These are phyloP conservation scores for Paraphoma chrysanthemicola DNA, from an alignment of 2,329 filamentous ascomycete genomes.

Conservation along the genomic window DNA sequence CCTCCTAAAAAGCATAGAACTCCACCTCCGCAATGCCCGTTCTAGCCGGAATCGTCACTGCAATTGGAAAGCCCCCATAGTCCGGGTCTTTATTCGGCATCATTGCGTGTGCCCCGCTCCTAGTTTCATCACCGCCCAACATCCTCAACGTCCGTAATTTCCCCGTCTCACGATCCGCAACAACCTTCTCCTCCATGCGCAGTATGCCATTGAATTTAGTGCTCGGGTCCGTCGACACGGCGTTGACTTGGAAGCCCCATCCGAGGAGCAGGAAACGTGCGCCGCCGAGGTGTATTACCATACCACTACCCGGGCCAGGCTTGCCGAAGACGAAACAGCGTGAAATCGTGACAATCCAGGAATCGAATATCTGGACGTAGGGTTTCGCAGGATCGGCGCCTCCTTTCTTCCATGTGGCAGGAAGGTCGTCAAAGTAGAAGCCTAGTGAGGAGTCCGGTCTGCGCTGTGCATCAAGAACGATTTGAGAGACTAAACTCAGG, in stretches of 20 bases:
- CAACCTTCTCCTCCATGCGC: neutral
- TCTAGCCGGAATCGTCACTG: neutral
- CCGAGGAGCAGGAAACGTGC: neutral
- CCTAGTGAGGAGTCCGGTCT: neutral
- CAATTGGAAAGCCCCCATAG: neutral
- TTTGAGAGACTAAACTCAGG: neutral
- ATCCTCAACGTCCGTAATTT: neutral
- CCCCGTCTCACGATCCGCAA: neutral
- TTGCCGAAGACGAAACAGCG: neutral
- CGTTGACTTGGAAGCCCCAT: neutral
- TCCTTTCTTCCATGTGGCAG: neutral
- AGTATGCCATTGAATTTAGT: neutral
- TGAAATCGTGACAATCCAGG: neutral
- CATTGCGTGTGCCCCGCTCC: neutral
- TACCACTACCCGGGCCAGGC: neutral
- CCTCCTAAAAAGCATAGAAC: neutral
- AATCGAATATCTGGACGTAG: neutral
- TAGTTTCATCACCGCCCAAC: neutral
- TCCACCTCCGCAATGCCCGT: neutral
- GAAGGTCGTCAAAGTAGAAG: neutral
- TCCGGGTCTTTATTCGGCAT: neutral
- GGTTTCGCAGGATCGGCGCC: neutral
- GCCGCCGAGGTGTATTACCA: too few relatives aligned
- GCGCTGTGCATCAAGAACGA: neutral
- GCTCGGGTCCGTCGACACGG: neutral